These are phyloP conservation scores for Desmodesmus armatus DNA, from an alignment of 139 green algal species.

Conservation along the genomic window DNA sequence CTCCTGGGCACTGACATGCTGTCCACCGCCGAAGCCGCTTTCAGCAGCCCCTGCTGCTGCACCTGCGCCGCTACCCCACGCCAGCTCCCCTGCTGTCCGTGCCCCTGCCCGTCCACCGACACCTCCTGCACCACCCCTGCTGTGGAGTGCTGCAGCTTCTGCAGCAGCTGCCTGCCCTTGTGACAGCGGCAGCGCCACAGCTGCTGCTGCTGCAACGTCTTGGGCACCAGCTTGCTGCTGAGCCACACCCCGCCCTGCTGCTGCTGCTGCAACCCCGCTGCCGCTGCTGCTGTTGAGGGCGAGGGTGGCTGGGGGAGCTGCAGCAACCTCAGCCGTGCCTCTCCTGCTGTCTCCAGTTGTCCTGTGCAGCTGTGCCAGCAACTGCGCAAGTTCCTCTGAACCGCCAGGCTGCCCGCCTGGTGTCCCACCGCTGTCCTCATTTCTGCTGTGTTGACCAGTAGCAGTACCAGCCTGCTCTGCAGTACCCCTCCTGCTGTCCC, in stretches of 20 bases:
- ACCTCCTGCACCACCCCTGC: not conserved
- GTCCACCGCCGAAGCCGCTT: no score
- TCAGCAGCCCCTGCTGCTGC: no score
- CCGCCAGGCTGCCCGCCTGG: no score
- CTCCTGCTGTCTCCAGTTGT: not conserved
- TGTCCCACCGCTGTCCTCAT: no score
- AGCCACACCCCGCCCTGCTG: not conserved
- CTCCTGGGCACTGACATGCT: not conserved
- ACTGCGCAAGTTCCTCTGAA: not conserved
- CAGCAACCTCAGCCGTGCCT: not conserved
- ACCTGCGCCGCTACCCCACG: no score
- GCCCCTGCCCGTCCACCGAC: not conserved
- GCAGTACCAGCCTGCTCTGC: not conserved
- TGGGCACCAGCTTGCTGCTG: not conserved
- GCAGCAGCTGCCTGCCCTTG: not conserved
- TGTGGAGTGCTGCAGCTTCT: not conserved
- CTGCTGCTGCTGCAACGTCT: slow-evolving; percentile 5
- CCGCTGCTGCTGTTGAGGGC: not conserved
- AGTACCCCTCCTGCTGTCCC: slow-evolving; percentile 17
- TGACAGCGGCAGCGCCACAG: not conserved
- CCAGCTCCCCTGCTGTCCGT: not conserved
- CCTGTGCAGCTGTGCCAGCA: not conserved
- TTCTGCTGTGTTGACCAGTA: no score
- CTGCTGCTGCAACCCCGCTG: no score
- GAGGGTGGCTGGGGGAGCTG: not conserved